Evolutionary conservation across 345 rosid genomes (phyloP), one percentile per base, ranked within the genome.

Genomic region (Brassica napus): DNA sequence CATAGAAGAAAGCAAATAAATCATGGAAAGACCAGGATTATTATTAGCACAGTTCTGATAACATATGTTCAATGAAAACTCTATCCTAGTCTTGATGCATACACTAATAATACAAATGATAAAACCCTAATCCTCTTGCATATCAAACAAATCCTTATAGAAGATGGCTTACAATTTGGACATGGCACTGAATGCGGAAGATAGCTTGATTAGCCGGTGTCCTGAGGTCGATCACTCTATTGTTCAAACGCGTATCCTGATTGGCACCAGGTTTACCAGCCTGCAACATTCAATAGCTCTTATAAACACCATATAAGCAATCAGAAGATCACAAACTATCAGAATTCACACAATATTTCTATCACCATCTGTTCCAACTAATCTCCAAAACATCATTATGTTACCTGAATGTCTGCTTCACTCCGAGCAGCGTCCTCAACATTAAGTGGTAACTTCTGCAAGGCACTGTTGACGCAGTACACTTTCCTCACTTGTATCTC

Each of bases 401-500:
- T 11, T 55, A 87, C 97, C 93, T 87, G 91, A n/a, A 92, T 88
- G 21, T 91, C 98, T 16, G 26, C 80, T 78, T 94, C 97, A 74
- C 97, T 94, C 54, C 93, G 81, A 1, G 94, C 83, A 67, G 97
- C 96, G 84, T 93, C 98, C 83, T 91, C 97, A 1, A 91, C 86
- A 39, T 74, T 89, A 74, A 95, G 86, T 8, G 98, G 99, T 52
- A 89, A 81, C 6, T 75, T 76, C 1, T 88, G 79, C 75, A 83
- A 10, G 11, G 97, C 93, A 82, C 66, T 88, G 87, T 75, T 86
- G 26, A 93, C 59, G 62, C 91, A 93, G 65, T 88, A 89, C 5
- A 90, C 65, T 74, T 85, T 91, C 21, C 84, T 83, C 8, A 89
- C 86, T 79, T 87, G 96, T 68, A 93, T 71, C 35, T 91, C 97